phyloP scores from a whole-genome alignment of 495 filamentous ascomycete genomes.

The Penicillium cataractarum region DNA sequence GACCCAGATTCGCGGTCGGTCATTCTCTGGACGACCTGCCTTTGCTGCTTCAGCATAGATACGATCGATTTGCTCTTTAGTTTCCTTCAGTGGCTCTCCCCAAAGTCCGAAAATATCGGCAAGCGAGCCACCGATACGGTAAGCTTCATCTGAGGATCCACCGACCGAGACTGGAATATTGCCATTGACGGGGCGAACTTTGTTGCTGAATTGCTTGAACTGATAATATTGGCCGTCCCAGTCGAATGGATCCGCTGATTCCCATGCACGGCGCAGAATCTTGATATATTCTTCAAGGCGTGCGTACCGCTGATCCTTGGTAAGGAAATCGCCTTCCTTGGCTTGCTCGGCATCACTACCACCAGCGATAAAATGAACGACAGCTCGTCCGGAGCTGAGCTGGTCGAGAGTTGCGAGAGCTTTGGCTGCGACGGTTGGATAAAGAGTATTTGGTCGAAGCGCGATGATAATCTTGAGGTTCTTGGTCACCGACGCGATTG shows the following conservation, averaged over 20 bases:
- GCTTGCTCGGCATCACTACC: conserved; percentile 57
- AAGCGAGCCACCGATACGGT: conserved; percentile 54
- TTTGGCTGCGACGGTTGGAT: conserved; percentile 59
- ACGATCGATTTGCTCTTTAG: conserved; percentile 56
- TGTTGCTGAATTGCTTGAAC: conserved; percentile 56
- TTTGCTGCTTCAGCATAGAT: conserved; percentile 53
- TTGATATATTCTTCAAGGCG: conserved; percentile 57
- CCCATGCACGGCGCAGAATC: conserved; percentile 56
- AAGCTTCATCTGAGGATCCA: conserved; percentile 56
- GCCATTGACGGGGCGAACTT: conserved; percentile 50
- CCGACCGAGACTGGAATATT: conserved; percentile 56
- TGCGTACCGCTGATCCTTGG: conserved; percentile 54
- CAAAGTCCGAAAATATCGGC: conserved; percentile 60
- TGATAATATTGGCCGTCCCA: conserved; percentile 55
- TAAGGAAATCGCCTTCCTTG: conserved; percentile 56
- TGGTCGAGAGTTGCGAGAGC: conserved; percentile 58
- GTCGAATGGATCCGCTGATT: conserved; percentile 54
- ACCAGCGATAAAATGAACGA: conserved; percentile 60
- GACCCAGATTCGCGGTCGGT: conserved; percentile 58
- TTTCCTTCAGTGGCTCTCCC: conserved; percentile 60
- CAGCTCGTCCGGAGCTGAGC: conserved; percentile 51
- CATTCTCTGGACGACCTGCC: conserved; percentile 39
- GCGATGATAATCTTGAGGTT: conserved; percentile 60
- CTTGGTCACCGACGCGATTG: conserved; percentile 54
- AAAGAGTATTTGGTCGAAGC: conserved; percentile 58